Conservation (phyloP, 257 asterid genomes). For the Gynochthodes officinalis region DNA sequence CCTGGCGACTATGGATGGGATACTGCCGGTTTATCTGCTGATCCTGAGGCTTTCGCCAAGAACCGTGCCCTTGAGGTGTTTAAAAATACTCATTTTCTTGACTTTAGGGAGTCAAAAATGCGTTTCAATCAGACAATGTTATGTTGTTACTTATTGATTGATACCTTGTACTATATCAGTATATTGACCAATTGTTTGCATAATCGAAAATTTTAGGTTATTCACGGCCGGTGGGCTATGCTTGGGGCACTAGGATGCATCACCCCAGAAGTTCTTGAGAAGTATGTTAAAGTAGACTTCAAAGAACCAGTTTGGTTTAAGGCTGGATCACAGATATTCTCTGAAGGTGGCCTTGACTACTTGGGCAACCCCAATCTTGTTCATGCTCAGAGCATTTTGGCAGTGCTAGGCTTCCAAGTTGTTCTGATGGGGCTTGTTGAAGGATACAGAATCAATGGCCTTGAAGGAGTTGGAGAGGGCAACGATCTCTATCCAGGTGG, state of each 20-base stretch:
- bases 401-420: constrained; percentile 76
- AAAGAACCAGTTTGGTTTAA: constrained; percentile 87
- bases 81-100: background rate
- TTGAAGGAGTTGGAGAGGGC: constrained; percentile 81
- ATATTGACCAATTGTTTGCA: no score
- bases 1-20: constrained; percentile 96
- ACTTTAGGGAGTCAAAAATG: background rate
- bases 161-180: no score
- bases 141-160: no score
- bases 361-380: constrained; percentile 77
- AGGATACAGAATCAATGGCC: constrained; percentile 72
- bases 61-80: constrained; percentile 81
- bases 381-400: constrained; percentile 81
- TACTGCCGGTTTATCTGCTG: constrained; percentile 84
- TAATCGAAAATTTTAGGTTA: constrained; percentile 44
- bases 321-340: constrained; percentile 76
- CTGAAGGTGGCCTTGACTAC: constrained; percentile 75
- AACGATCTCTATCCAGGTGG: constrained; percentile 83
- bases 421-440: constrained; percentile 79
- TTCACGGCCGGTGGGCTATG: constrained; percentile 82
- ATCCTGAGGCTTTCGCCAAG: constrained; percentile 80
- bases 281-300: constrained; percentile 53
- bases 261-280: constrained; percentile 68
- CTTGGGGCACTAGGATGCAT: constrained; percentile 78
- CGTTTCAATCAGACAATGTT: background rate